These are phyloP conservation scores for Verticillium zaregamsianum DNA, from an alignment of 2,329 filamentous ascomycete species.

Conservation along the genomic window DNA sequence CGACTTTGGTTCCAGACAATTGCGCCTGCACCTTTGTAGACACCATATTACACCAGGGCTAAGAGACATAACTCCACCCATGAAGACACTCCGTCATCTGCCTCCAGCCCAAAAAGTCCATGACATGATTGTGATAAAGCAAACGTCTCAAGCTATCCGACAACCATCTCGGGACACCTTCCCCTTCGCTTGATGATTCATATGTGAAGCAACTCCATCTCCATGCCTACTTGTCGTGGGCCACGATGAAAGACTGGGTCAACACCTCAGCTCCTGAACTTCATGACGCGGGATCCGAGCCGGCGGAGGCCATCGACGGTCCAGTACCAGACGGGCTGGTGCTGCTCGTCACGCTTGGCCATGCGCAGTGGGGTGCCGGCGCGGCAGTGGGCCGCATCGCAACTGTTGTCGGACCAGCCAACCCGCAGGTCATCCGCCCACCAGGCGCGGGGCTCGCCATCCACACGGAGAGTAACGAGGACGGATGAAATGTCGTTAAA, in stretches of 20 bases:
- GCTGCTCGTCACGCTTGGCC: background rate
- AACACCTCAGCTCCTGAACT: background rate
- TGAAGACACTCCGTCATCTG: background rate
- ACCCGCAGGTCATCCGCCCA: conserved; percentile 36
- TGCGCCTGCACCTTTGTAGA: too few relatives aligned
- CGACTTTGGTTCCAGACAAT: too few relatives aligned
- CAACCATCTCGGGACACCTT: background rate
- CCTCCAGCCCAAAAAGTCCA: background rate
- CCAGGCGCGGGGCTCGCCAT: conserved; percentile 32
- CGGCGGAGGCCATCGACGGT: background rate
- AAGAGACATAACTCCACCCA: background rate
- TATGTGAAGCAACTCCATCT: background rate
- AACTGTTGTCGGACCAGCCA: conserved; percentile 37
- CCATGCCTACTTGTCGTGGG: background rate
- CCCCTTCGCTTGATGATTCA: background rate
- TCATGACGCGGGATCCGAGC: background rate
- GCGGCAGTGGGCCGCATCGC: conserved; percentile 32
- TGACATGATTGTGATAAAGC: background rate
- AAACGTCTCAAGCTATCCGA: background rate
- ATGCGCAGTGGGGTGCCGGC: conserved; percentile 5
- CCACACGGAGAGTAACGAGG: conserved; percentile 31
- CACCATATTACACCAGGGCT: background rate
- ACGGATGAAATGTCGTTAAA: conserved; percentile 35
- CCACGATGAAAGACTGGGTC: background rate
- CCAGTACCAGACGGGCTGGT: background rate